Evolutionary conservation across 257 asterid species (phyloP).

Genomic region (Salvia hispanica): DNA sequence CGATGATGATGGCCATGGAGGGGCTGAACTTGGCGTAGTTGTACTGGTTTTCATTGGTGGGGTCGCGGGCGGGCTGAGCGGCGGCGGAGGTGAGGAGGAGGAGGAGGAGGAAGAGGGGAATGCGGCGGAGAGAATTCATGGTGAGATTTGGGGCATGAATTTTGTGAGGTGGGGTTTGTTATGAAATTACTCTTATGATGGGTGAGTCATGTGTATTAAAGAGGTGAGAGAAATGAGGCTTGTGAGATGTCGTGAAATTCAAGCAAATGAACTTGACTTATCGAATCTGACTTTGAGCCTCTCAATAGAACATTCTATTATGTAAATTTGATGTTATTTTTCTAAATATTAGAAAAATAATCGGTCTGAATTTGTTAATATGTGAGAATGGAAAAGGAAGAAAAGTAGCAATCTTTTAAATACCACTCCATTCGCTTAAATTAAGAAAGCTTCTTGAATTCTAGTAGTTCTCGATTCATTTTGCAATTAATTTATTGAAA

Average conservation of each 20-base stretch:
- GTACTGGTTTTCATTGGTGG: slow-evolving; percentile 11
- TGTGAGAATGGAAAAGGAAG: too few species aligned
- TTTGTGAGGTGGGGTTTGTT: too few species aligned
- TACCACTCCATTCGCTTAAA: too few species aligned
- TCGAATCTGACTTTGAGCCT: slow-evolving; percentile 25
- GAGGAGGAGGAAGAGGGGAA: neutral
- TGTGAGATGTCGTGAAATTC: slow-evolving; percentile 34
- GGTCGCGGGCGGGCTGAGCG: slow-evolving; percentile 46
- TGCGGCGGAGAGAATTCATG: slow-evolving; percentile 13
- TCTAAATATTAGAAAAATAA: too few species aligned
- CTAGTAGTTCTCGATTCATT: too few species aligned
- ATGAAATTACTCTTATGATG: too few species aligned
- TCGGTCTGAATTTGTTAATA: too few species aligned
- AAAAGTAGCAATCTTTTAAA: neutral
- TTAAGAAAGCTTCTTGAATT: too few species aligned
- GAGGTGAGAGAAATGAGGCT: neutral
- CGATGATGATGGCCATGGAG: slow-evolving; percentile 74
- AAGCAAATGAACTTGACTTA: slow-evolving; percentile 24
- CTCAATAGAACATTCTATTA: slow-evolving; percentile 14
- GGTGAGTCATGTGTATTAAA: slow-evolving; percentile 16
- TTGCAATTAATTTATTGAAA: too few species aligned
- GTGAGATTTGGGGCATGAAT: too few species aligned
- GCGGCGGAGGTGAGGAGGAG: slow-evolving; percentile 23
- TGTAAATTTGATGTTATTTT: neutral
- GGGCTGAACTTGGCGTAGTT: slow-evolving; percentile 63